A percentile compares a stretch with the other conserved stretches of the same genome.
These are phyloP conservation scores for Cryptococcus sp. DNA, from an alignment of 1,284 basidiomycete genomes.

Conservation along the genomic window DNA sequence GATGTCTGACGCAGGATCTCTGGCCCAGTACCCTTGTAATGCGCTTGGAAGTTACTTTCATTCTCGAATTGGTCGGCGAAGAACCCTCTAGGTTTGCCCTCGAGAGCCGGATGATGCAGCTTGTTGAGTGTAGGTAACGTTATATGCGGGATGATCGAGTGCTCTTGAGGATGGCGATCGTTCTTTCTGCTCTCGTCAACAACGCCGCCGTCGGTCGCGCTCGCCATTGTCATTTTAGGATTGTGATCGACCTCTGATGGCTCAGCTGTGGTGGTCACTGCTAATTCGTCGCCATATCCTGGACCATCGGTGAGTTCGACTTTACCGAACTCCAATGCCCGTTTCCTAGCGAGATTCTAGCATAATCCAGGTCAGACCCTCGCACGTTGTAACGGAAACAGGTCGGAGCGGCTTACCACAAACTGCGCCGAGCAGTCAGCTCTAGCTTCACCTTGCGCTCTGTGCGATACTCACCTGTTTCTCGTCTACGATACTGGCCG, in stretches of 20 bases:
- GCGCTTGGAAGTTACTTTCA: conserved; percentile 84
- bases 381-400: neutral
- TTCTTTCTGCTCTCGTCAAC: conserved; percentile 3
- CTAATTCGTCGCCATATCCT: conserved; percentile 32
- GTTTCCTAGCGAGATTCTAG: conserved; percentile 77
- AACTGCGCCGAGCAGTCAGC: conserved; percentile 49
- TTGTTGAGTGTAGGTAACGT: conserved; percentile 2
- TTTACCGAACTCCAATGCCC: conserved; percentile 71
- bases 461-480: conserved; percentile 66
- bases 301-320: conserved; percentile 47
- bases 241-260: conserved; percentile 54
- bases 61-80: conserved; percentile 99
- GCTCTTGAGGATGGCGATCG: neutral
- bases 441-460: neutral
- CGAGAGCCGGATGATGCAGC: conserved; percentile 19
- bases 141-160: neutral
- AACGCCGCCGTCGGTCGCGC: neutral
- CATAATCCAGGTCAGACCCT: neutral
- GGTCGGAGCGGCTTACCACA: conserved; percentile 55
- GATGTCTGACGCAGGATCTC: conserved; percentile 94
- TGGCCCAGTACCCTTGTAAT: conserved; percentile 86
- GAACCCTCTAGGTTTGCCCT: conserved; percentile 47
- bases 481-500: conserved; percentile 89
- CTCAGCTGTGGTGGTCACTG: conserved; percentile 63
- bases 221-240: neutral